Evolutionary conservation across 1,139 yeast species (phyloP).

Genomic region (Sugiyamaella castrensis): DNA sequence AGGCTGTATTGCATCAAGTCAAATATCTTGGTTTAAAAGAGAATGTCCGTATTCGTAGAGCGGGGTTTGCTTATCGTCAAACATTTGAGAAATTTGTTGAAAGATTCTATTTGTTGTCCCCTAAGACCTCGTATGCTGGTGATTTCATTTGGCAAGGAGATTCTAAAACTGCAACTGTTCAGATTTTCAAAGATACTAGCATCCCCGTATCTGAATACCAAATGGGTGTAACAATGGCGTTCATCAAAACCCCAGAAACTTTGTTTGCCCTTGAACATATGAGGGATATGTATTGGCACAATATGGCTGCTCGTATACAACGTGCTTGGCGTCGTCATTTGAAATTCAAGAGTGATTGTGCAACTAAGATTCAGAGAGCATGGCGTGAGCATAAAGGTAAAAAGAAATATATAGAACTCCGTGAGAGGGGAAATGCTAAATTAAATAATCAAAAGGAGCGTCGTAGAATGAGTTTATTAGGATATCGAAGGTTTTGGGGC

Average conservation of each 20-base stretch:
- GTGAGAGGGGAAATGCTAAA: slow-evolving; percentile 76
- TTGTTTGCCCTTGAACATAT: slow-evolving; percentile 91
- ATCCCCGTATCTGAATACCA: slow-evolving; percentile 84
- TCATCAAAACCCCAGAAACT: slow-evolving; percentile 96
- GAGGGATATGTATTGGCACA: slow-evolving; percentile 98
- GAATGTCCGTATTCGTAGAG: slow-evolving; percentile 95
- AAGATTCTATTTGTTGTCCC: slow-evolving; percentile 83
- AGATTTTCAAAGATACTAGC: slow-evolving; percentile 74
- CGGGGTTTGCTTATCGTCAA: slow-evolving; percentile 98
- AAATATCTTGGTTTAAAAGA: slow-evolving; percentile 95
- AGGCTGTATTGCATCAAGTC: slow-evolving; percentile 91
- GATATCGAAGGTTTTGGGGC: slow-evolving; percentile 90
- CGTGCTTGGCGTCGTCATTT: slow-evolving; percentile 91
- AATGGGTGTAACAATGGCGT: slow-evolving; percentile 90
- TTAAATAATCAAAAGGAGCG: slow-evolving; percentile 82
- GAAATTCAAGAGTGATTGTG: slow-evolving; percentile 82
- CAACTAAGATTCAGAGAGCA: slow-evolving; percentile 75
- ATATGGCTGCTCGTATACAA: slow-evolving; percentile 97
- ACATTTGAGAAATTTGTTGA: slow-evolving; percentile 98
- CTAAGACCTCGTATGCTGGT: slow-evolving; percentile 95
- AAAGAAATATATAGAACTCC: slow-evolving; percentile 68
- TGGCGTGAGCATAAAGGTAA: slow-evolving; percentile 83
- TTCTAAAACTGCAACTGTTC: slow-evolving; percentile 71
- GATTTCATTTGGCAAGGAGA: slow-evolving; percentile 96
- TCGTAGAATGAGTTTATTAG: slow-evolving; percentile 80